A percentile compares a stretch with the other conserved stretches of the same genome.
Evolutionary conservation across 768 basidiomycete genomes (phyloP).

Genomic region (Leccinum aurantiacum): DNA sequence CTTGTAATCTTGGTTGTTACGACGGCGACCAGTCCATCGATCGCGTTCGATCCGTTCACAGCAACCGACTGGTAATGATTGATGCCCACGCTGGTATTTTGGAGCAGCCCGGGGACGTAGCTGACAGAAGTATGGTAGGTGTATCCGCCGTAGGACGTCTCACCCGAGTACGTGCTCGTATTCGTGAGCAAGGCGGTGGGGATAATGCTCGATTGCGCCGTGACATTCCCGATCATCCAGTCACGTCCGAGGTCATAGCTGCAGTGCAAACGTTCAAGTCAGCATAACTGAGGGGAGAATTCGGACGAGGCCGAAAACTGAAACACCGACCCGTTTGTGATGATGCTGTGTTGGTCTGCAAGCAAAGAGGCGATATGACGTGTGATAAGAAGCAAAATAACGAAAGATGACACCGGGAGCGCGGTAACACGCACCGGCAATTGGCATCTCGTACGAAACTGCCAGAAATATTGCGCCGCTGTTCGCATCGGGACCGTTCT

Average conservation of each 20-base stretch:
- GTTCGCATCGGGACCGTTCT: slow-evolving; percentile 62
- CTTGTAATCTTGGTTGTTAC: slow-evolving; percentile 66
- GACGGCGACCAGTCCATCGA: slow-evolving; percentile 83
- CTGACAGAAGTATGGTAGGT: slow-evolving; percentile 69
- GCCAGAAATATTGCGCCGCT: slow-evolving; percentile 79
- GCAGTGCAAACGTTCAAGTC: background rate
- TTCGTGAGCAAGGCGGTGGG: slow-evolving; percentile 39
- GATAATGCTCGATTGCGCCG: slow-evolving; percentile 38
- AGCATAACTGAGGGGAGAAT: background rate
- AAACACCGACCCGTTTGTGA: slow-evolving; percentile 58
- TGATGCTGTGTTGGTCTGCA: slow-evolving; percentile 65
- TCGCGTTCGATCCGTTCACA: slow-evolving; percentile 52
- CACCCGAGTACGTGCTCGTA: slow-evolving; percentile 57
- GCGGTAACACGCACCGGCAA: slow-evolving; percentile 45
- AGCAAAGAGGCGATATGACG: background rate
- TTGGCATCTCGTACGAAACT: slow-evolving; percentile 68
- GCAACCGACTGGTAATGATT: slow-evolving; percentile 64
- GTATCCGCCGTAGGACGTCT: slow-evolving; percentile 62
- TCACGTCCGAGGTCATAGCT: slow-evolving; percentile 84
- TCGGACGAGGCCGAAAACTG: background rate
- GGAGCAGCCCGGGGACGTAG: slow-evolving; percentile 71
- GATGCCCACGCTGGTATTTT: slow-evolving; percentile 65
- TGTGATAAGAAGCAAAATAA: background rate
- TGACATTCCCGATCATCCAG: slow-evolving; percentile 83
- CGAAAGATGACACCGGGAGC: slow-evolving; percentile 5